Evolutionary conservation across 2,329 filamentous ascomycete genomes (phyloP), one percentile per base, ranked within the genome.

Genomic region (Penicillium aurantiogriseum): DNA sequence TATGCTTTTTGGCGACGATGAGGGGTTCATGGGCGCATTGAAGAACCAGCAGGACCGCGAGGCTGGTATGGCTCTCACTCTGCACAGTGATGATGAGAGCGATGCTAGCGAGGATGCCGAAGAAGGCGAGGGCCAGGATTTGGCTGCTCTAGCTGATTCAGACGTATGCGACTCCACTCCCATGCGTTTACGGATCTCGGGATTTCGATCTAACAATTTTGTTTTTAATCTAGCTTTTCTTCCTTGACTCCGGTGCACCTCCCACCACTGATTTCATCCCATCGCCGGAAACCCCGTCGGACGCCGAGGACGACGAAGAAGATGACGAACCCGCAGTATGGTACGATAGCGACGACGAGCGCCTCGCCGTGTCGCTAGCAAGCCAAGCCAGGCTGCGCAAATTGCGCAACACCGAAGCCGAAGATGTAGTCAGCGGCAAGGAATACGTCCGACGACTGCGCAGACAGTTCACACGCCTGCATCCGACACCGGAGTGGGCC

Each of bases 301-400:
- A 74, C 21, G 70, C 72, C 5, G 74, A 76, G 36, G 71, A 71
- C 5, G 65, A 69, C 7, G 62, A 68, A 8, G 62, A 68, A 31
- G 66, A 70, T n/a, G 55, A 58, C 11, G 58, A 63, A n/a, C 70
- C 68, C 11, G 75, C 77, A 2, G 74, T 79, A 23, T 99, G 94
- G 94, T 87, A 92, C 65, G 94, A 99, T 72, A 97, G 92, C 74
- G 94, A 99, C 68, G 94, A 99, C 70, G 94, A 97, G 70, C 85
- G 90, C 53, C 79, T 97, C 61, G 85, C 86, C 7, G 83, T 99
- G 48, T 97, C 93, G 15, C 82, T 99, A 39, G 89, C 91, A 4
- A 84, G 85, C 27, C 86, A 88, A 44, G 84, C 86, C 47, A 84
- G 90, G 63, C 74, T 97, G 70, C 85, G 92, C 64, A 97, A 97